Evolutionary conservation across 2,329 filamentous ascomycete genomes (phyloP).

Genomic region (Aspergillus oerlinghausenensis): DNA sequence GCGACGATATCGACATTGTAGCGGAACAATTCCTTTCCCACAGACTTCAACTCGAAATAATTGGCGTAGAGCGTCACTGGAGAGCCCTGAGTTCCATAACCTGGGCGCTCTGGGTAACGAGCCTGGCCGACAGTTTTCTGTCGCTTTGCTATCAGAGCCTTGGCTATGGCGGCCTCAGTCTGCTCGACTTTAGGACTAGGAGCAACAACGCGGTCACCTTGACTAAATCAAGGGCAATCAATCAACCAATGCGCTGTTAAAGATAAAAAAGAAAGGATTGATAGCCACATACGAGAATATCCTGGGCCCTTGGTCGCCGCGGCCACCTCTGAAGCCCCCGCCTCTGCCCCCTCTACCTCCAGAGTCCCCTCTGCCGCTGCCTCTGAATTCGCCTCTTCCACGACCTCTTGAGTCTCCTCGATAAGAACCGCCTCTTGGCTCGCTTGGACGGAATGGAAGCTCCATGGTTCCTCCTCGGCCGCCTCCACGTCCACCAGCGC

Average conservation of each 20-base stretch:
- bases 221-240: constrained; percentile 12
- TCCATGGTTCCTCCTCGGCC: constrained; percentile 23
- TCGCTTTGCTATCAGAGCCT: constrained; percentile 18
- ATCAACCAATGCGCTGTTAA: background rate
- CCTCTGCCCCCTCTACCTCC: constrained; percentile 8
- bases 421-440: constrained; percentile 2
- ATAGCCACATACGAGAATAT: constrained; percentile 29
- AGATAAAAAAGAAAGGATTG: background rate
- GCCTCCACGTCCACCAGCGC: constrained; percentile 18
- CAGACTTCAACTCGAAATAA: constrained; percentile 35
- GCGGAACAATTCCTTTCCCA: constrained; percentile 35
- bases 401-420: constrained; percentile 15
- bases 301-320: constrained; percentile 16
- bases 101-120: constrained; percentile 33
- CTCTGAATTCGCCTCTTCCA: constrained; percentile 7
- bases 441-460: constrained; percentile 18
- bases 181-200: constrained; percentile 22
- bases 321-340: constrained; percentile 4
- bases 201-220: constrained; percentile 13
- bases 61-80: constrained; percentile 35
- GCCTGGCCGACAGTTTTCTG: constrained; percentile 12
- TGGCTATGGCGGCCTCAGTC: constrained; percentile 23
- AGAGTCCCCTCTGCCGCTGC: background rate
- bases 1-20: constrained; percentile 37
- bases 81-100: constrained; percentile 32